Base-by-base conservation (phyloP, 179 eudicot genomes). In the Spinacia oleracea region DNA sequence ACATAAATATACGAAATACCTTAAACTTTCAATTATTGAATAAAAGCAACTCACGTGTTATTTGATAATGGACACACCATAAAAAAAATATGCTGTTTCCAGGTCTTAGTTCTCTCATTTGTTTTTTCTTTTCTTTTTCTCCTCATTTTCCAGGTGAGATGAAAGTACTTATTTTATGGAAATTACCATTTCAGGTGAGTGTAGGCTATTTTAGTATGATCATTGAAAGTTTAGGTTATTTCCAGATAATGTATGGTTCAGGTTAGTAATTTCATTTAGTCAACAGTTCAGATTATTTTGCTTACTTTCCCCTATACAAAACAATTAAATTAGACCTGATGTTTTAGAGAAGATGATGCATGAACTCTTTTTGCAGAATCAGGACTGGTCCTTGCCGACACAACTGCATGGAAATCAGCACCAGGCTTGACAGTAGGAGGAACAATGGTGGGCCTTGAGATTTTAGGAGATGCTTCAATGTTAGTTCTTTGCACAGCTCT, bases 341-440 rank as follows among this genome's bases (percentile, higher is more conserved):
- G 96, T 85, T 93, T 96, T 78, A 87, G 51, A 70, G 83, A 80
- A 70, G 83, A 80, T 72, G 89, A 74, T 78, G 89, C 95, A 79
- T 83, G 90, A 62, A 53, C 83, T 81, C 89, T 83, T 81, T 88
- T 91, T 21, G 68, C 81, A 72, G 88, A 89, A 79, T 93, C 97
- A 67, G 86, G 81, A 81, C 89, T 83, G 58, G 79, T 72, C 82
- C 86, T 93, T 77, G 89, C 78, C 3, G 87, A 87, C 46, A 86
- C 83, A 72, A 77, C 63, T 55, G 82, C 69, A 64, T 87, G 87
- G 12, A 81, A 71, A 78, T 89, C 91, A 55, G 78, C 68, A 79
- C 77, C 81, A 64, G 81, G 87, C 86, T 88, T 96, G 73, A 82
- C 84, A 82, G 83, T 83, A 70, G 90, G 91, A 81, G 89, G 88